Base-by-base conservation (phyloP, 2,329 filamentous ascomycete genomes). In the Penicillium concentricum region DNA sequence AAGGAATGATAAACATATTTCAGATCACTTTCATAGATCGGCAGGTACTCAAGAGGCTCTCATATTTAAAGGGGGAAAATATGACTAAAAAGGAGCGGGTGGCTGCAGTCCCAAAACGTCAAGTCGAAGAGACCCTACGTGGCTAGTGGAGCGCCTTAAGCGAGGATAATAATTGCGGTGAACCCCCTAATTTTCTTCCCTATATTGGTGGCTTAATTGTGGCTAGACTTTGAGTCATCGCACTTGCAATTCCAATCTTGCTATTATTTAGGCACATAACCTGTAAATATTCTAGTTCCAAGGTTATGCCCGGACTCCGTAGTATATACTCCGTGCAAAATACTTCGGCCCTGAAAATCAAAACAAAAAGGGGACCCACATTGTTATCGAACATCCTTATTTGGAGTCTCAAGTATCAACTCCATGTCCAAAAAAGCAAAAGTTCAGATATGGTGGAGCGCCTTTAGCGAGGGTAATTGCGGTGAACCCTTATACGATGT, bases 31-130 rank as follows among this genome's bases (percentile, higher is more conserved):
- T 22, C n/a, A 43, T 43, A 54, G 47, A 51, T 55, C 32, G 39
- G 18, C 46, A 55, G 53, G 47, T 41, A 39, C 47, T 20, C 52
- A 28, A 32, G 39, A 20, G 30, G 16, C 53, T 56, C 44, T 38
- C 37, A n/a, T 32, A 18, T 28, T 34, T 35, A 12, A 24, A 2
- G 26, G 42, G 42, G 13, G 4, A 24, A 22, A 46, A 61, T 26
- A 83, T 28, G 7, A 28, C 79, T 49, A 35, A 54, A 49, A 41
- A n/a, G 67, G 79, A 84, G 20, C 80, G 79, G 44, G 82, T 83
- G 34, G 82, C 79, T 61, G 78, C 62, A 61, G 60, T 53, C 56
- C 56, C 18, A 55, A 64, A 62, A 57, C 38, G 60, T 62, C 39
- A 56, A 57, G 49, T 57, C 46, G 47, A 61, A 39, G 56, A 54